These are phyloP conservation scores for Cordia subcordata DNA, from an alignment of 257 asterid genomes.

Conservation along the genomic window DNA sequence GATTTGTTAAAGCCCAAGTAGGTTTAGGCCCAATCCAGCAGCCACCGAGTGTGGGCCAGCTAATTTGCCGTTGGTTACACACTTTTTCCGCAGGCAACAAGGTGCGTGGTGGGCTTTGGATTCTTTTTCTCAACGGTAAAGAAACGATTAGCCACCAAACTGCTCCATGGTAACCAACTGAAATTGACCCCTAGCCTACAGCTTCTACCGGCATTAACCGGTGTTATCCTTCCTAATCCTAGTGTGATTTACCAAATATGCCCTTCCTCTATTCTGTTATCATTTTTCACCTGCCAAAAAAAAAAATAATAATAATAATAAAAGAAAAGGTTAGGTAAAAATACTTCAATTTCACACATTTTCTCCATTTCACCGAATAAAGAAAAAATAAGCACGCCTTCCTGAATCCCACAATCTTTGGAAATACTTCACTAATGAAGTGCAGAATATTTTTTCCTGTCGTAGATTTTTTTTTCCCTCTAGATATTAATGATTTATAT, in stretches of 20 bases:
- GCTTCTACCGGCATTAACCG: conserved; percentile 24
- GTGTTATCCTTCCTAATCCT: conserved; percentile 5
- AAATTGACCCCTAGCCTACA: conserved; percentile 43
- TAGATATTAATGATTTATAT: too few species aligned
- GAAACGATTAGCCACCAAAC: conserved; percentile 36
- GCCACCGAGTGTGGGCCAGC: conserved; percentile 11
- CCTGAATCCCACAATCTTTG: too few species aligned
- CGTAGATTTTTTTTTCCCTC: too few species aligned
- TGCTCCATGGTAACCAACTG: conserved; percentile 32
- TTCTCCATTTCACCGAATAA: too few species aligned
- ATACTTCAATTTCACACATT: too few species aligned
- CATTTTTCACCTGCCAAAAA: background rate
- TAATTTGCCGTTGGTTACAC: conserved; percentile 42
- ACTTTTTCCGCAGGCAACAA: conserved; percentile 28
- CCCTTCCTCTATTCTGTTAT: conserved; percentile 10
- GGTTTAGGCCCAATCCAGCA: background rate
- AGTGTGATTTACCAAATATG: conserved; percentile 13
- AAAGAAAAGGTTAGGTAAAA: too few species aligned
- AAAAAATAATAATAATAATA: too few species aligned
- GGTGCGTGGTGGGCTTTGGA: conserved; percentile 42
- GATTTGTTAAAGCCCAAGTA: background rate
- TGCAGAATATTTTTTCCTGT: too few species aligned
- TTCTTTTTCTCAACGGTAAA: conserved; percentile 62
- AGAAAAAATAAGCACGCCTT: too few species aligned
- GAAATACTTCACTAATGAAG: too few species aligned